These are phyloP conservation scores for Phytophthora citricola DNA, from an alignment of 352 stramenopile genomes.

Conservation along the genomic window DNA sequence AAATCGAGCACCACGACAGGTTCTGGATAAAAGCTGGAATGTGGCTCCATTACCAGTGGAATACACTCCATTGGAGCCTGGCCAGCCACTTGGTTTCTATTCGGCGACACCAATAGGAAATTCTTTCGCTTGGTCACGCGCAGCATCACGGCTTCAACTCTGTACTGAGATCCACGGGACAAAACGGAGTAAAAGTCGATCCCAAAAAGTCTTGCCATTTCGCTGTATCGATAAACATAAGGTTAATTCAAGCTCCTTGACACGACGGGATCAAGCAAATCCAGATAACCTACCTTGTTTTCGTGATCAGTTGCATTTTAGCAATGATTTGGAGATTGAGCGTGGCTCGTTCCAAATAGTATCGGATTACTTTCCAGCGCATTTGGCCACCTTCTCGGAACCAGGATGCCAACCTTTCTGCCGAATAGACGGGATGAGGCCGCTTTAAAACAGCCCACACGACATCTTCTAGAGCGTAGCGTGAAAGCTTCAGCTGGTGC, in stretches of 20 bases:
- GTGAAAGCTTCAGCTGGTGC: slow-evolving; percentile 78
- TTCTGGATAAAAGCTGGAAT: slow-evolving; percentile 96
- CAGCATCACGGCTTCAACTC: slow-evolving; percentile 94
- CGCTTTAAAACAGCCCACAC: slow-evolving; percentile 68
- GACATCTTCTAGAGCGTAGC: slow-evolving; percentile 86
- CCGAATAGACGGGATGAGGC: slow-evolving; percentile 68
- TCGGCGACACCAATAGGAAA: slow-evolving; percentile 87
- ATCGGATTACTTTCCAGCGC: slow-evolving; percentile 65
- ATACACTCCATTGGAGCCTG: slow-evolving; percentile 94
- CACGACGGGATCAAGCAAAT: not conserved
- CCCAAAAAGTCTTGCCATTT: slow-evolving; percentile 94
- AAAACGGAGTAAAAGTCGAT: slow-evolving; percentile 96
- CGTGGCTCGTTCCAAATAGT: slow-evolving; percentile 51
- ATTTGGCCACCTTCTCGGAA: slow-evolving; percentile 47
- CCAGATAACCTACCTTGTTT: slow-evolving; percentile 58
- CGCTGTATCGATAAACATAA: slow-evolving; percentile 42
- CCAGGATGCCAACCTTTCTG: slow-evolving; percentile 65
- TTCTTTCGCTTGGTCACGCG: slow-evolving; percentile 90
- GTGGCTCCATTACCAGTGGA: slow-evolving; percentile 95
- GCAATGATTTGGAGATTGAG: slow-evolving; percentile 81
- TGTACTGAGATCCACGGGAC: slow-evolving; percentile 93
- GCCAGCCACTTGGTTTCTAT: slow-evolving; percentile 78
- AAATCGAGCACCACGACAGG: slow-evolving; percentile 99
- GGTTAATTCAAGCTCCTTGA: not conserved
- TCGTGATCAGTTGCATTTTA: slow-evolving; percentile 87